These are phyloP conservation scores for Penicillium salamii DNA, from an alignment of 495 filamentous ascomycete genomes.

Conservation along the genomic window DNA sequence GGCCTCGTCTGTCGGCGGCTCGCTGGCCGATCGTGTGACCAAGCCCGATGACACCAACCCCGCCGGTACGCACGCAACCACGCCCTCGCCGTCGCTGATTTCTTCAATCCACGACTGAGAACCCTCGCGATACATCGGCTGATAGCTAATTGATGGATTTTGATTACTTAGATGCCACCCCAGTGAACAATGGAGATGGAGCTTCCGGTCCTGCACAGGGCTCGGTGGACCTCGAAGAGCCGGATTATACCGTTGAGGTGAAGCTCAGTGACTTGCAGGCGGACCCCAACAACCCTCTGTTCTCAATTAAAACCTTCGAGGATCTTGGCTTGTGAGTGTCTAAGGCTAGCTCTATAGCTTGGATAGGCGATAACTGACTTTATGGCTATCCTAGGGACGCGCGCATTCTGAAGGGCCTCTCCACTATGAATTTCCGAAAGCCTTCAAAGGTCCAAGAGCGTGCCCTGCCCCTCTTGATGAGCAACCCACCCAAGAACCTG, in stretches of 20 bases:
- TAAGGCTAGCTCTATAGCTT: neutral
- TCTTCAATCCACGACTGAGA: neutral
- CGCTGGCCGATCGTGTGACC: conserved; percentile 64
- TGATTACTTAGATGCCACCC: conserved; percentile 14
- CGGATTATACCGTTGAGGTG: conserved; percentile 79
- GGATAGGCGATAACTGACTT: conserved; percentile 4
- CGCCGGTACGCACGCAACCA: conserved; percentile 25
- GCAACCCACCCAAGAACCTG: conserved; percentile 81
- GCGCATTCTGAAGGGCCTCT: conserved; percentile 58
- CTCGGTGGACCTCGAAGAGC: conserved; percentile 60
- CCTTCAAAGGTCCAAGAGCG: conserved; percentile 97
- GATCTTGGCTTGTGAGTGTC: conserved; percentile 75
- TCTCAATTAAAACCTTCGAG: conserved; percentile 79
- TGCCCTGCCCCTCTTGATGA: conserved; percentile 82
- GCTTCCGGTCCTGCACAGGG: conserved; percentile 40
- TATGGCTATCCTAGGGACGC: conserved; percentile 33
- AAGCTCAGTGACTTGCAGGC: conserved; percentile 86
- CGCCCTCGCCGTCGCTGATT: conserved; percentile 10
- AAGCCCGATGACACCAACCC: conserved; percentile 36
- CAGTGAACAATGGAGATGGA: conserved; percentile 41
- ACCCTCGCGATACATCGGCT: neutral
- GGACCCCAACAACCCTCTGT: conserved; percentile 83
- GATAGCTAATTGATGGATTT: conserved; percentile 5
- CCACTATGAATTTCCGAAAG: conserved; percentile 84
- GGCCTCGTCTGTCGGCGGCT: conserved; percentile 26